These are phyloP conservation scores for Claviceps capensis DNA, from an alignment of 2,329 filamentous ascomycete species.

Conservation along the genomic window DNA sequence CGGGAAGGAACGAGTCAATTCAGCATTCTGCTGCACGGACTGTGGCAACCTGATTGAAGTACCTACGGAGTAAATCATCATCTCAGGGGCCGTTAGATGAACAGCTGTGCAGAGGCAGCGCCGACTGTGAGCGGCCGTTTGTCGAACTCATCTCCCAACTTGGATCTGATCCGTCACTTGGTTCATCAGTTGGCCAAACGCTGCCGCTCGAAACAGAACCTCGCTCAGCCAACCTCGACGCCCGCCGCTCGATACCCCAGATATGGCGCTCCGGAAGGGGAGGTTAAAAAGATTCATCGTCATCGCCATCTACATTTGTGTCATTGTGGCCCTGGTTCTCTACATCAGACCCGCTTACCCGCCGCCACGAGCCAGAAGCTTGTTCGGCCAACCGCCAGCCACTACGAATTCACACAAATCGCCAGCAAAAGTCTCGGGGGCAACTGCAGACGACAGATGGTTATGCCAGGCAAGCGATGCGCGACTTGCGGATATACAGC, in stretches of 20 bases:
- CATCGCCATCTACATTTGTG: neutral
- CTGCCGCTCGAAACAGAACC: neutral
- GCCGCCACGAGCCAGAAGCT: neutral
- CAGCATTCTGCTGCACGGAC: no score
- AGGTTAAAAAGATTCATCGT: neutral
- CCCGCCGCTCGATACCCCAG: neutral
- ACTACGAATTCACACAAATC: neutral
- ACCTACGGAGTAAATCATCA: no score
- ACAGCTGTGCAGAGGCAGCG: no score
- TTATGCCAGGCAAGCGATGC: conserved; percentile 1
- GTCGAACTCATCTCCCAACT: no score
- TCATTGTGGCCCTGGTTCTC: neutral
- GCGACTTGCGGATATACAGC: neutral
- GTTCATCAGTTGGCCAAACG: no score
- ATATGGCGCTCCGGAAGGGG: neutral
- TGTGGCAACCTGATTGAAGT: no score
- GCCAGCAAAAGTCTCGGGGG: neutral
- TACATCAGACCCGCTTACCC: neutral
- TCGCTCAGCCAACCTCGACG: neutral
- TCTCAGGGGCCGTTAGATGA: no score
- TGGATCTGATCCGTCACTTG: no score
- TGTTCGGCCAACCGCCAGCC: no score
- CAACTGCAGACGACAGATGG: neutral
- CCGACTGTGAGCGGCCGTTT: no score
- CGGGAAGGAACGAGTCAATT: no score